Evolutionary conservation across 805 yeast genomes (phyloP), one percentile per base, ranked within the genome.

Genomic region (Wickerhamomyces bisporus): DNA sequence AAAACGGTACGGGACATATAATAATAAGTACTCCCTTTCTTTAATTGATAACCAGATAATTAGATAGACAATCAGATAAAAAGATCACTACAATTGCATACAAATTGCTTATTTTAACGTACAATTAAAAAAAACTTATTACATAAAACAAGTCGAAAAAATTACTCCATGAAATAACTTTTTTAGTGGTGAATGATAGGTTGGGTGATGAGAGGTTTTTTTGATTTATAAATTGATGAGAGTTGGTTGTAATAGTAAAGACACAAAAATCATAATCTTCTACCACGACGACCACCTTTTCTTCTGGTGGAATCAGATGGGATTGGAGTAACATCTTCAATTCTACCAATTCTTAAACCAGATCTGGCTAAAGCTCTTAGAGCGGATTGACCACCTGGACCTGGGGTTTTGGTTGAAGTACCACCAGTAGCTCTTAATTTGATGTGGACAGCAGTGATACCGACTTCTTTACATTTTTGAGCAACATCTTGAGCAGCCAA

Each of bases 241-340:
- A 15, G 17, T n/a, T 17, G 32, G 21, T n/a, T 19, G 30, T 26
- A 27, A 23, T 23, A 24, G 15, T 32, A 24, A 13, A 32, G n/a
- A 11, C 18, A 33, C 13, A 26, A 14, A 27, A 42, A 43, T 75
- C 73, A 86, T 76, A 89, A 84, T 86, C 99, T 88, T 84, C 98
- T 91, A 91, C 99, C 99, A 83, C 99, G 89, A 81, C 98, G 93
- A 86, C 99, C 99, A 87, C 98, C 98, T 95, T 93, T 94, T 87
- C 91, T 86, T 85, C 99, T 93, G 73, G 98, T 94, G 65, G 98
- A 89, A 76, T 93, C 99, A 60, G 98, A 93, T 73, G 99, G 99
- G 64, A 93, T 89, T 73, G 98, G 98, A 61, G 99, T 93, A 60
- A 93, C 98, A 73, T 93, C 99, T 81, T 94, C 99, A 62, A 93